phyloP scores from a whole-genome alignment of 2,329 filamentous ascomycete species.

The Calonectria naviculata region DNA sequence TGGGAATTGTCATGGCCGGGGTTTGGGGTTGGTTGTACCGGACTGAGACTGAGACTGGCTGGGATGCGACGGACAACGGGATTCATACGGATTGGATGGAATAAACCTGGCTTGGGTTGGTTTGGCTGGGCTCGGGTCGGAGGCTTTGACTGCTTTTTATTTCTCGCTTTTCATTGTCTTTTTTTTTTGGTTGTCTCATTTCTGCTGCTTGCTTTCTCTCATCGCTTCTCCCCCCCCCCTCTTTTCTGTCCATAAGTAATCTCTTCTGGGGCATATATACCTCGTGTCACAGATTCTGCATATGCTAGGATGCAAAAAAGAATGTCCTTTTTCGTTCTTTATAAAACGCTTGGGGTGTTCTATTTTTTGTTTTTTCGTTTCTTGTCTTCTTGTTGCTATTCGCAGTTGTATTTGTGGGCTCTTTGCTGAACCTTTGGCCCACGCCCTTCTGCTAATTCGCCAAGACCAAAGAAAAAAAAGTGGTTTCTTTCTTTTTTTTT shows the following conservation, averaged over 20 bases:
- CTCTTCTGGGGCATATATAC: slow-evolving; percentile 22
- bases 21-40: slow-evolving; percentile 6
- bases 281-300: slow-evolving; percentile 26
- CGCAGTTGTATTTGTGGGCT: no score
- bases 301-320: slow-evolving; percentile 24
- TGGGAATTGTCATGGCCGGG: not conserved
- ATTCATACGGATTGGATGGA: not conserved
- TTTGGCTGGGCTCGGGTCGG: slow-evolving; percentile 22
- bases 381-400: not conserved
- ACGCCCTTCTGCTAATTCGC: not conserved
- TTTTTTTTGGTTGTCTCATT: not conserved
- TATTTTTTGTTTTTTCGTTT: not conserved
- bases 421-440: not conserved
- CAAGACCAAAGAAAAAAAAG: not conserved
- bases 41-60: slow-evolving; percentile 1
- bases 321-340: slow-evolving; percentile 12
- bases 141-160: slow-evolving; percentile 28
- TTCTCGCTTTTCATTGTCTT: not conserved
- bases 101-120: slow-evolving; percentile 9
- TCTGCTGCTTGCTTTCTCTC: slow-evolving; percentile 1
- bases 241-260: slow-evolving; percentile 30
- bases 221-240: not conserved
- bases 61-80: not conserved
- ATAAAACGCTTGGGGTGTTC: not conserved
- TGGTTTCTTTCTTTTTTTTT: not conserved